Evolutionary conservation across 2,329 filamentous ascomycete genomes (phyloP).

Genomic region (Fonsecaea erecta): DNA sequence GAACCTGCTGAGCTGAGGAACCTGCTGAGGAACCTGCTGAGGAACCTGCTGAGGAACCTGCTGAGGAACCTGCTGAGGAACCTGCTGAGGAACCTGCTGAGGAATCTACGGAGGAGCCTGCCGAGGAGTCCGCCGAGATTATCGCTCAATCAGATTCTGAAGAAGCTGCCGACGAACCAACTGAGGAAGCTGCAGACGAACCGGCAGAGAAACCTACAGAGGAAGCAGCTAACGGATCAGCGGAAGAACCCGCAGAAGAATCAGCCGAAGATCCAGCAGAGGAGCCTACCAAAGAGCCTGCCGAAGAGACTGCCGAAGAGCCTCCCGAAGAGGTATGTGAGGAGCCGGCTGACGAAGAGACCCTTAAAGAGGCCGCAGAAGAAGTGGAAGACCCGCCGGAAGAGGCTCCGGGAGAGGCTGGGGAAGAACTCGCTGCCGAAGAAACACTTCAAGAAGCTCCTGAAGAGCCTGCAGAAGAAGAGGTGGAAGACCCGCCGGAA

Average conservation of each 20-base stretch:
- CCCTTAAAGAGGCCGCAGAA: slow-evolving; percentile 23
- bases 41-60: background rate
- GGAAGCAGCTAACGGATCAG: slow-evolving; percentile 26
- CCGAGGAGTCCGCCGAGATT: background rate
- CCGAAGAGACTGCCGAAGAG: slow-evolving; percentile 10
- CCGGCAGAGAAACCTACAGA: slow-evolving; percentile 1
- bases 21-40: background rate
- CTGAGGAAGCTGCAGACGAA: slow-evolving; percentile 26
- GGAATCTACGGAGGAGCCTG: background rate
- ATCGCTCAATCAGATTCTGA: background rate
- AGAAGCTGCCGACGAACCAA: slow-evolving; percentile 10
- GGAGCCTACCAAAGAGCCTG: slow-evolving; percentile 16
- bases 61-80: background rate
- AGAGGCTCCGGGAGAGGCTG: slow-evolving; percentile 30
- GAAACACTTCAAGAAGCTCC: background rate
- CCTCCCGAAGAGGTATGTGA: slow-evolving; percentile 21
- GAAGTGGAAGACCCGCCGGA: slow-evolving; percentile 28
- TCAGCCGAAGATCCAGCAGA: slow-evolving; percentile 15
- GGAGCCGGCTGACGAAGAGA: slow-evolving; percentile 17
- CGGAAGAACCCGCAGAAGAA: slow-evolving; percentile 18
- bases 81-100: slow-evolving; percentile 7
- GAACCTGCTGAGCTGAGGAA: background rate
- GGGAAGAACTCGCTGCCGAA: background rate
- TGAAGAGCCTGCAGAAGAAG: background rate
- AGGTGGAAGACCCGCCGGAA: no score